A percentile compares a stretch with the other conserved stretches of the same genome.
Evolutionary conservation across 202 grass and related monocot species (phyloP).

Genomic region (Brachypodium distachyon): DNA sequence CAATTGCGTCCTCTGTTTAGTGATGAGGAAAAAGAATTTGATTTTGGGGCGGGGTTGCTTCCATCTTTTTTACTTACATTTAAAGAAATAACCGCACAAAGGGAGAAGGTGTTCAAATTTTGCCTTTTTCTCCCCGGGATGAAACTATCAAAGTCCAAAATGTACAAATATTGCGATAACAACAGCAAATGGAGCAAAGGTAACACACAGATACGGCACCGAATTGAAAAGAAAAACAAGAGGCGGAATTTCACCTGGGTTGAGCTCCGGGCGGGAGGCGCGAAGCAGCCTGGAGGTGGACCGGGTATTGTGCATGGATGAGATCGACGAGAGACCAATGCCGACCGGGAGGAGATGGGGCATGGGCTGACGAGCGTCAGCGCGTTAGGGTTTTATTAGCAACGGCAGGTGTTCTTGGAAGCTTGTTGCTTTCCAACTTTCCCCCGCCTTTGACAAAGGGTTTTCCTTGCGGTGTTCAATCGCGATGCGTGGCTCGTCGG

Average conservation of each 20-base stretch:
- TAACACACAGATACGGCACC: not conserved
- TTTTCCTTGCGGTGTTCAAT: not conserved
- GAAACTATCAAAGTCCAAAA: not conserved
- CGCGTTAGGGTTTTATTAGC: constrained; percentile 6
- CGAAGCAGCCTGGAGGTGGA: not conserved
- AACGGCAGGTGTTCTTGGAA: not conserved
- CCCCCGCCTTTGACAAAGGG: not conserved
- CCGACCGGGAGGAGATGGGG: not conserved
- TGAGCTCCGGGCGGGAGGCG: constrained; percentile 1
- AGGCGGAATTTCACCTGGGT: not conserved
- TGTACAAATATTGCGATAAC: not conserved
- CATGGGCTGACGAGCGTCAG: not conserved
- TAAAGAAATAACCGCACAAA: not conserved
- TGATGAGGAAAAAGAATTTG: not conserved
- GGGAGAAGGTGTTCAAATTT: not conserved
- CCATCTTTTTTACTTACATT: not conserved
- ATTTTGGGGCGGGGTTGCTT: not conserved
- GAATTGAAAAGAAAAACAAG: not conserved
- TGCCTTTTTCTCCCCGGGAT: not conserved
- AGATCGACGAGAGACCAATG: not conserved
- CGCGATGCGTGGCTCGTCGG: not conserved
- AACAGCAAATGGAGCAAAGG: not conserved
- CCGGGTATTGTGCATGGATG: not conserved
- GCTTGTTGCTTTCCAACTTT: not conserved
- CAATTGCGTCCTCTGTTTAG: not conserved